A percentile compares a stretch with the other conserved stretches of the same genome.
These are phyloP conservation scores for Yamadazyma akitaensis DNA, from an alignment of 805 yeast species.

Conservation along the genomic window DNA sequence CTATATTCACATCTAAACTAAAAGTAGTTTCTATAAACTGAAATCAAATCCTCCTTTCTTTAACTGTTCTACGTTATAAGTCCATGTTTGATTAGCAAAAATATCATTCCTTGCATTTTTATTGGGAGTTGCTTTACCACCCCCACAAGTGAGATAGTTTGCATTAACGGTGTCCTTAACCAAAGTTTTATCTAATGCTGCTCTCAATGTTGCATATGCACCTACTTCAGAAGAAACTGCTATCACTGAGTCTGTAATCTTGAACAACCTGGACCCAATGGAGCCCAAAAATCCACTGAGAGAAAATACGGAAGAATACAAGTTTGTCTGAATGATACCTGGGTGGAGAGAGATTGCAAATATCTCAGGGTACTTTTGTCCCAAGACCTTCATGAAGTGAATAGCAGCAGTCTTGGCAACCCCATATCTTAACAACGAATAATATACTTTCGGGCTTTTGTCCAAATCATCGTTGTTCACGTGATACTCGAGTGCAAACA, in stretches of 20 bases:
- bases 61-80: slow-evolving; percentile 17
- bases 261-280: slow-evolving; percentile 8
- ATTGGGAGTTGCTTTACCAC: slow-evolving; percentile 21
- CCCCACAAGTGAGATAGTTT: slow-evolving; percentile 31
- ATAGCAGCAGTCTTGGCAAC: slow-evolving; percentile 32
- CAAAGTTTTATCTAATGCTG: slow-evolving; percentile 28
- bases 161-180: slow-evolving; percentile 25
- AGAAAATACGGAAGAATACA: slow-evolving; percentile 16
- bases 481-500: slow-evolving; percentile 20
- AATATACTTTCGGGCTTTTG: slow-evolving; percentile 22
- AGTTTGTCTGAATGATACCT: slow-evolving; percentile 33
- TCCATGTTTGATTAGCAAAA: slow-evolving; percentile 27
- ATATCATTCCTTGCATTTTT: slow-evolving; percentile 21
- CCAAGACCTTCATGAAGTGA: slow-evolving; percentile 27
- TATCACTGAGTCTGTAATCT: slow-evolving; percentile 14
- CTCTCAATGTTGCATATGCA: slow-evolving; percentile 28
- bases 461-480: slow-evolving; percentile 24
- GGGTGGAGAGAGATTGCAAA: slow-evolving; percentile 37
- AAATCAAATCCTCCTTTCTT: slow-evolving; percentile 9
- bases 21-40: slow-evolving; percentile 28
- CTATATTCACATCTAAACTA: neutral
- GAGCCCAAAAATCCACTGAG: slow-evolving; percentile 12
- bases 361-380: slow-evolving; percentile 27
- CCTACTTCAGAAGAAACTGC: slow-evolving; percentile 37
- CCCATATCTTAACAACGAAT: slow-evolving; percentile 35